phyloP scores from a whole-genome alignment of 2,329 filamentous ascomycete species.

The Rhytidhysteron rufulum region DNA sequence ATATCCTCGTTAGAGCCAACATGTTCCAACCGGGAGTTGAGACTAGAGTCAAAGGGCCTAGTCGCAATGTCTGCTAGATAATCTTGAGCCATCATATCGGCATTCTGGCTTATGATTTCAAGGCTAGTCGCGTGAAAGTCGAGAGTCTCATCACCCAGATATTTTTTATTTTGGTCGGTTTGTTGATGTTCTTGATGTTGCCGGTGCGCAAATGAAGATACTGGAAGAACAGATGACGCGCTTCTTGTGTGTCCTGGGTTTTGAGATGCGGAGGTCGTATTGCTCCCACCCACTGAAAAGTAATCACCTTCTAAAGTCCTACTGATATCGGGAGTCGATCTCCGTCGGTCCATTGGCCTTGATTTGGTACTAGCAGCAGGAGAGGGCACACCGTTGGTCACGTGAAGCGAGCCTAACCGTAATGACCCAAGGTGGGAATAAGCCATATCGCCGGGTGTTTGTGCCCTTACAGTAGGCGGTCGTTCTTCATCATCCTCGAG shows the following conservation, averaged over 20 bases:
- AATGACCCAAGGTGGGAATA: conserved; percentile 40
- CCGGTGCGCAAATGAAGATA: conserved; percentile 13
- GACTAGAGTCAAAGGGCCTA: conserved; percentile 17
- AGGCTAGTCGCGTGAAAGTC: conserved; percentile 11
- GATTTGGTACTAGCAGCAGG: conserved; percentile 37
- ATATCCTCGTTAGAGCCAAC: too few relatives aligned
- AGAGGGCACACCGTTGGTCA: conserved; percentile 47
- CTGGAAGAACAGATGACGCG: conserved; percentile 22
- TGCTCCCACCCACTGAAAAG: conserved; percentile 19
- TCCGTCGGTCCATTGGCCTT: conserved; percentile 7
- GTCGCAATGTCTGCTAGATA: conserved; percentile 25
- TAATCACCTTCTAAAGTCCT: conserved; percentile 24
- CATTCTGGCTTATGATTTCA: conserved; percentile 16
- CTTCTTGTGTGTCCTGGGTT: conserved; percentile 23
- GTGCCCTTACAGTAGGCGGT: conserved; percentile 21
- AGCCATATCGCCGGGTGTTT: conserved; percentile 41
- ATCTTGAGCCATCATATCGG: conserved; percentile 18
- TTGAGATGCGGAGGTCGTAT: conserved; percentile 17
- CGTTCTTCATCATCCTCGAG: conserved; percentile 19
- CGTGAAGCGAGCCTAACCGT: conserved; percentile 41
- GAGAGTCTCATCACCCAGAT: conserved; percentile 5
- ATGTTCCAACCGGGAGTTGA: conserved; percentile 7
- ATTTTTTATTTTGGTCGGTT: conserved; percentile 7
- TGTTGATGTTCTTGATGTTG: not conserved
- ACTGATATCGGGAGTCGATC: conserved; percentile 6